Evolutionary conservation across 352 stramenopile genomes (phyloP).

Genomic region (Globisporangium nagaii): DNA sequence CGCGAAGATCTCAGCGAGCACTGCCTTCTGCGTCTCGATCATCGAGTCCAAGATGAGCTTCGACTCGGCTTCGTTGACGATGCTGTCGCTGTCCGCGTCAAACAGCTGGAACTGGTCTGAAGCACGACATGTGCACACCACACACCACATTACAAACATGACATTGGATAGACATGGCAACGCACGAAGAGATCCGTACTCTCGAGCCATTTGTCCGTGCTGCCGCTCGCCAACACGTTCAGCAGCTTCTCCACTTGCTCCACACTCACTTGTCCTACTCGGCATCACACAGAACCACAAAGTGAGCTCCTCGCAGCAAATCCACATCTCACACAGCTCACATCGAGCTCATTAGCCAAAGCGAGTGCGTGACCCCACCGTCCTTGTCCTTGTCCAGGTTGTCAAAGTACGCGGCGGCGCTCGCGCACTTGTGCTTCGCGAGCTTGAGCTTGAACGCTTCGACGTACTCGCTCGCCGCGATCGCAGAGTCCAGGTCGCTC

Average conservation of each 20-base stretch:
- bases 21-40: slow-evolving; percentile 43
- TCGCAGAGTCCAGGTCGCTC: slow-evolving; percentile 12
- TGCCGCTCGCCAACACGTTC: slow-evolving; percentile 26
- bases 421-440: slow-evolving; percentile 48
- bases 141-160: not conserved
- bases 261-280: slow-evolving; percentile 32
- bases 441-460: slow-evolving; percentile 62
- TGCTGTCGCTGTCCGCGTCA: slow-evolving; percentile 43
- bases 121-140: not conserved
- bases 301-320: not conserved
- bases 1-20: slow-evolving; percentile 57
- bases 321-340: no score
- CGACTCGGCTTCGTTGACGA: slow-evolving; percentile 52
- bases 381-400: slow-evolving; percentile 63
- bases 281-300: not conserved
- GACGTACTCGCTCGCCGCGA: slow-evolving; percentile 28
- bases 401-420: slow-evolving; percentile 34
- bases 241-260: slow-evolving; percentile 41
- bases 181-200: no score
- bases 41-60: slow-evolving; percentile 57
- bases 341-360: no score
- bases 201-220: slow-evolving; percentile 36
- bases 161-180: no score
- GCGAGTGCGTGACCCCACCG: no score
- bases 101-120: slow-evolving; percentile 59